Base-by-base conservation (phyloP, 257 asterid species). In the Sherardia arvensis region DNA sequence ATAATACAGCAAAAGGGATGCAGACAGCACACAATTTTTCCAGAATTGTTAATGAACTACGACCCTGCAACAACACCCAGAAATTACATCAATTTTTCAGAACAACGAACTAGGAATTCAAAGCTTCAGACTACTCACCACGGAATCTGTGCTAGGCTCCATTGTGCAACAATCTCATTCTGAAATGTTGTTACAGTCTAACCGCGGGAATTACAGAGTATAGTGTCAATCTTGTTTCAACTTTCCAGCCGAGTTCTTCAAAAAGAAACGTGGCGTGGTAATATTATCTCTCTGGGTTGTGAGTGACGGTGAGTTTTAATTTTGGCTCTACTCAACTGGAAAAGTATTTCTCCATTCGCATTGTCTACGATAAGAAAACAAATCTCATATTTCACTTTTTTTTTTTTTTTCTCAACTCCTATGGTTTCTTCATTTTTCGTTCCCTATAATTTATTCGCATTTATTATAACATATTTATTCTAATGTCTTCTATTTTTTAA, bases 1-100 rank as follows among this genome's bases (percentile, higher is more conserved):
- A 57, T 30, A 81, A 27, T 12, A 82, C 81, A 14, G 79, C 27
- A 43, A 90, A 25, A 40, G 95, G 95, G 34, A 85, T 27, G 71
- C 75, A 25, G 18, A 65, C 80, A 5, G 69, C 79, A 76, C 94
- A 90, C 11, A 87, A 8, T 65, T 68, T 83, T 79, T 87, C 95
- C 8, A 78, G 7, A 17, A 87, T 66, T n/a, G 76, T 76, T 51
- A 79, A 66, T 4, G 87, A 78, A 71, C 84, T 79, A 40, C n/a
- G n/a, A n/a, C 38, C 66, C 62, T 66, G 64, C 56, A 29, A 14
- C 81, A 78, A 15, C 64, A 77, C 81, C 72, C 47, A 40, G 27
- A 27, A 58, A 18, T n/a, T n/a, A n/a, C n/a, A n/a, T n/a, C n/a
- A n/a, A n/a, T n/a, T n/a, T n/a, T n/a, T n/a, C n/a, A n/a, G n/a